Base-by-base conservation (phyloP, 305 asterid genomes). In the Solanum chacoense region DNA sequence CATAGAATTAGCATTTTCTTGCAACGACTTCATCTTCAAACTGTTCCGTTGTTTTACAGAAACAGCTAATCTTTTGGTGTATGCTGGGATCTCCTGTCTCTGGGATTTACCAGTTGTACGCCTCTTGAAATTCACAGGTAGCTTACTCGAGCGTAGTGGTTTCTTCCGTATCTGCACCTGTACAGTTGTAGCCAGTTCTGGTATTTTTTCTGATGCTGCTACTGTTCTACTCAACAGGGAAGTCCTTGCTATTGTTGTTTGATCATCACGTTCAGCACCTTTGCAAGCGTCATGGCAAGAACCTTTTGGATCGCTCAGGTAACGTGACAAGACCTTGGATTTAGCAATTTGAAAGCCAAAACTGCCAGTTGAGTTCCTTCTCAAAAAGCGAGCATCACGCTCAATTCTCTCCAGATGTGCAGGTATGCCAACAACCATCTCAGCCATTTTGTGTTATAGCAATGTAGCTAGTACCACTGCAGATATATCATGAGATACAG, bases 211-310 rank as follows among this genome's bases (percentile, higher is more conserved):
- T 75, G 90, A 88, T 36, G 45, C 55, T 16, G 34, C 20, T 42
- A 65, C 36, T 16, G 34, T 79, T 78, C 69, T 88, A 50, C 78
- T 89, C 10, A 84, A 42, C 31, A 84, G 24, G 34, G 89, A 80
- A 32, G 84, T 80, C 89, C 88, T 69, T 69, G 90, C 67, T 45
- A 45, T 75, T 34, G 87, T 36, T 9, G 83, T 20, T 83, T 50
- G 45, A 55, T 13, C 16, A 3, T 88, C 88, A 42, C 32, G 92
- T 84, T 74, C 91, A 13, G 11, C 4, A 2, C 96, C 96, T 87
- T 95, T 95, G 90, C 98, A 94, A 73, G 83, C 26, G 87, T 95
- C 98, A 37, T 93, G 98, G 92, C 97, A 93, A 35, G 98, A 93
- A 76, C 94, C 94, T 16, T 59, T 87, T 26, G 95, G 94, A 40